Evolutionary conservation across 1,284 basidiomycete genomes (phyloP), one percentile per base, ranked within the genome.

Genomic region (Sporisorium iseilematis-ciliati): DNA sequence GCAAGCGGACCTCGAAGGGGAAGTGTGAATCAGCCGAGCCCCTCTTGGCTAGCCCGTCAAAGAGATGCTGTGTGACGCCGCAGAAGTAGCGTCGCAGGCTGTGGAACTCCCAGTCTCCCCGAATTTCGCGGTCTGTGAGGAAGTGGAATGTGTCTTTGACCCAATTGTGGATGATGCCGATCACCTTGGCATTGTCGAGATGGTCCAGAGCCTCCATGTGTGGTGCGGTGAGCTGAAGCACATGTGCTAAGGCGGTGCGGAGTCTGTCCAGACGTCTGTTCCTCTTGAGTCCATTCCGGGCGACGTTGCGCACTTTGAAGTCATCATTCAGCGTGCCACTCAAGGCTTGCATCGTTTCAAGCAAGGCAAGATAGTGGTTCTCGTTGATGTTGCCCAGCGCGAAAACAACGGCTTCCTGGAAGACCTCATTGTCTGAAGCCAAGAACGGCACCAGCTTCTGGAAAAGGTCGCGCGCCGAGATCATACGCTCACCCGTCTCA

Each of bases 31-130:
- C 93, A 2, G 90, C 90, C 67, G 92, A 90, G 61, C 86, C 91
- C 29, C 93, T 86, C 45, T 89, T 89, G 6, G 91, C 90, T 18
- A 94, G 86, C 14, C 90, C 91, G 68, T 93, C 91, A 73, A 95
- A 94, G 7, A 97, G 88, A 58, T 91, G 90, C 84, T 95, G 93
- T 3, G 96, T 90, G 0, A 93, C 91, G 21, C 93, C 92, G 80
- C 93, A 96, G 85, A 97, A 96, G 84, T 92, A 95, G 20, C 93
- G 90, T 7, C 95, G 91, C 16, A 97, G 87, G 16, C 91, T 90
- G 74, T 96, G 93, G 43, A 95, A 87, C 8, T 93, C 90, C 83
- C 90, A 91, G 77, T 92, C 92, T 54, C 93, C 91, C 29, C 91
- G 89, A 75, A 91, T 89, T 48, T 93, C 91, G 0, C 90, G 87